These are phyloP conservation scores for Wickerhamiella cacticola DNA, from an alignment of 805 yeast species.

Conservation along the genomic window DNA sequence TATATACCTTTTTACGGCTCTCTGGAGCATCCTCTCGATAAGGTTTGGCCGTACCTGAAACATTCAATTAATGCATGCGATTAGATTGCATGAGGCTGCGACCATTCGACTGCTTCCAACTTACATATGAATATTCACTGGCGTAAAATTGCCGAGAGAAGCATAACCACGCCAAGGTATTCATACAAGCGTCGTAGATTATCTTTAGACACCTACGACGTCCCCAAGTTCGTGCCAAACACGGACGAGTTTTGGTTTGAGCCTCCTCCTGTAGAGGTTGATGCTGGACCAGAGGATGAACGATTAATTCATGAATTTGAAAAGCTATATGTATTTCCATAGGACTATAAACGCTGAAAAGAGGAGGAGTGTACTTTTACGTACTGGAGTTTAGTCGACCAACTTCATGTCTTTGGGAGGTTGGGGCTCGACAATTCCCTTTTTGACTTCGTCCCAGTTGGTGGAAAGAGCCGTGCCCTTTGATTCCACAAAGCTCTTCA, in stretches of 20 bases:
- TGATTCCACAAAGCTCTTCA: constrained; percentile 88
- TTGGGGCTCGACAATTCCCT: constrained; percentile 47
- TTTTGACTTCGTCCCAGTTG: constrained; percentile 78
- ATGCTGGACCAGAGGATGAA: background rate
- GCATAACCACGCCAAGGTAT: constrained; percentile 6
- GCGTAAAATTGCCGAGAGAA: background rate
- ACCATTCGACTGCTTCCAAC: background rate
- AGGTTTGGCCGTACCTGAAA: background rate
- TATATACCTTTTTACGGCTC: background rate
- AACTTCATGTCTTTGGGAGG: constrained; percentile 71
- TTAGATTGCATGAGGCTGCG: background rate
- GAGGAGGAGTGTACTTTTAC: too few species aligned
- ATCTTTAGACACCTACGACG: constrained; percentile 6
- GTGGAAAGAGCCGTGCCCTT: constrained; percentile 90
- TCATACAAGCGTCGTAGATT: constrained; percentile 9
- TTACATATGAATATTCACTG: constrained; percentile 1
- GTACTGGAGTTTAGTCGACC: too few species aligned
- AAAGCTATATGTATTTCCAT: constrained; percentile 2
- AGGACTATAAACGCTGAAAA: constrained; percentile 29
- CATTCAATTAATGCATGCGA: constrained; percentile 1
- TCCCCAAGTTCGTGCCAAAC: constrained; percentile 1
- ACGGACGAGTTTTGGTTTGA: constrained; percentile 5
- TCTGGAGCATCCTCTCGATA: background rate
- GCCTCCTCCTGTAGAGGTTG: constrained; percentile 5
- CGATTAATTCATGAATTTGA: constrained; percentile 4